Evolutionary conservation across 2,329 filamentous ascomycete species (phyloP).

Genomic region (Pyrenochaeta sp.): DNA sequence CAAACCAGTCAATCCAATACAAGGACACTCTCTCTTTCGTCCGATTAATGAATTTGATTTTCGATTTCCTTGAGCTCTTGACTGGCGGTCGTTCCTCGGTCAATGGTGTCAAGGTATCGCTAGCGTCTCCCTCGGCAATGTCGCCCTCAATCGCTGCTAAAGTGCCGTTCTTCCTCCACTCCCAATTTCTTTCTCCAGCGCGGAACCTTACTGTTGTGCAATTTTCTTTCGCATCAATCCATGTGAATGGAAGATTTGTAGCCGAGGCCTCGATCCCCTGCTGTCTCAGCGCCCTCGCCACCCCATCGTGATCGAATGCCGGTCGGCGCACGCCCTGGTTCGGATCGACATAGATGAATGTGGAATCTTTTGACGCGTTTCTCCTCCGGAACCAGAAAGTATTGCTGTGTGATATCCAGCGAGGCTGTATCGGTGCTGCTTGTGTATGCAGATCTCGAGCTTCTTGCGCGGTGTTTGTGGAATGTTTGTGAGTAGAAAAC

Average conservation of each 20-base stretch:
- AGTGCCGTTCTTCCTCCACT: constrained; percentile 13
- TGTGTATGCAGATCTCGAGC: too few species aligned
- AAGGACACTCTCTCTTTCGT: too few species aligned
- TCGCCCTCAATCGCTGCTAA: constrained; percentile 14
- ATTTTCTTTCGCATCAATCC: constrained; percentile 14
- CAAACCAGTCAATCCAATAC: too few species aligned
- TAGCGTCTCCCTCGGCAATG: not conserved
- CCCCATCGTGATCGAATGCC: constrained; percentile 22
- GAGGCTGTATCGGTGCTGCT: too few species aligned
- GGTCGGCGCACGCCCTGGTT: constrained; percentile 10
- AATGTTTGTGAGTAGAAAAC: not conserved
- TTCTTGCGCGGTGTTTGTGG: too few species aligned
- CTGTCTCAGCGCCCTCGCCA: constrained; percentile 16
- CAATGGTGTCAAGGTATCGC: not conserved
- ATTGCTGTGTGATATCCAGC: too few species aligned
- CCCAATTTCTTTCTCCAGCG: constrained; percentile 21
- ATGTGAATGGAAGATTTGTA: constrained; percentile 20
- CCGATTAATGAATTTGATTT: too few species aligned
- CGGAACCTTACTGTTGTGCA: constrained; percentile 19
- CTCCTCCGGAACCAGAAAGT: too few species aligned
- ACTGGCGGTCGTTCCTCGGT: too few species aligned
- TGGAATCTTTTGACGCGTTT: too few species aligned
- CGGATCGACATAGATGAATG: constrained; percentile 11
- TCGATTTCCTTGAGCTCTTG: too few species aligned
- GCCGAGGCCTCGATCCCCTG: constrained; percentile 17